Evolutionary conservation across 2,329 filamentous ascomycete species (phyloP), one percentile per base, ranked within the genome.

Genomic region (Camillea tinctor): DNA sequence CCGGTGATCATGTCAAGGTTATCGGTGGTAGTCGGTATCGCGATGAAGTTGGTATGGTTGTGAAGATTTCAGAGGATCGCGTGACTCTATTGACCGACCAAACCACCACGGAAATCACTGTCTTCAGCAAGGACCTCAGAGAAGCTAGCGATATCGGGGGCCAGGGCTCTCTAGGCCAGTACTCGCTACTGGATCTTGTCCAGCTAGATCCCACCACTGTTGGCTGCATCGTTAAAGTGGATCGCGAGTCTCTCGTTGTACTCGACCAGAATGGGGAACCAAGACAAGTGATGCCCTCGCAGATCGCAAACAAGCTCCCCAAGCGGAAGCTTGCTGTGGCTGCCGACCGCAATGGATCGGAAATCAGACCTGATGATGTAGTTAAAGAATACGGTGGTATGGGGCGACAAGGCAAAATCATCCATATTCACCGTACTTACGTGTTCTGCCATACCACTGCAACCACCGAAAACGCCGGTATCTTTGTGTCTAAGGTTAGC

Each of bases 1-100:
- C 93, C 63, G 95, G 95, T 81, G 95, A 99, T 71, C 95, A 99
- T 72, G 95, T 99, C 80, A 98, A 98, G 80, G 95, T 99, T 67
- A 96, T 97, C 73, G 94, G 95, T 58, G 94, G 93, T 48, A 97
- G 93, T 78, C 90, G 92, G 69, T 98, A 93, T 75, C 88, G 91
- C 58, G 95, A 97, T 69, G 95, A 99, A 77, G 90, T 98, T 51
- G 95, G 95, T 76, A 96, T 97, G 86, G 93, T 99, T 55, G 93
- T 98, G 66, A 92, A 92, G 74, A 95, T 97, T 66, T 89, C 87
- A 54, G 92, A 96, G 61, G 95, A 99, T 73, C 88, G 91, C 48
- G 93, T 99, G 60, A 98, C 95, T 1, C 81, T 99, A 65, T 81
- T 99, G 66, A 97, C 92, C 53, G 95, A 99, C 77, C 92, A 95